These are phyloP conservation scores for Linum trigynum DNA, from an alignment of 345 rosid genomes.

Conservation along the genomic window DNA sequence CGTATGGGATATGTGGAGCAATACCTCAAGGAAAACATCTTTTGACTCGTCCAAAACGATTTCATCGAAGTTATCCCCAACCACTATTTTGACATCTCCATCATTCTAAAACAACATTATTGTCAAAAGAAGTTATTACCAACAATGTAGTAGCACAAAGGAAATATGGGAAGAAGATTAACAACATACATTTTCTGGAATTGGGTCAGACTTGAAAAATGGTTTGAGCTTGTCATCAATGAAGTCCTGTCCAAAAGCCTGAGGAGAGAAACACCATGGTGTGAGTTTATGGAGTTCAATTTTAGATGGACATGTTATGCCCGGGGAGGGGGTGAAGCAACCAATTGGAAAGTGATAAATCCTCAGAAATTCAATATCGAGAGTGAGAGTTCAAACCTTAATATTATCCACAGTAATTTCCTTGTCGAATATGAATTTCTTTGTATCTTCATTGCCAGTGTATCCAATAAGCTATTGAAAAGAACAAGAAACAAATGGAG, in stretches of 20 bases:
- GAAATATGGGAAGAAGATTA: neutral
- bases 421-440: constrained; percentile 54
- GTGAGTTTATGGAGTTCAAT: neutral
- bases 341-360: neutral
- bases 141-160: neutral
- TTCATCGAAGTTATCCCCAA: constrained; percentile 86
- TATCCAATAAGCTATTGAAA: constrained; percentile 61
- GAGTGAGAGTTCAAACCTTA: constrained; percentile 43
- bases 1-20: constrained; percentile 2
- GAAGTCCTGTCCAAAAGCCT: constrained; percentile 71
- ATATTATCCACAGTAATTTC: constrained; percentile 58
- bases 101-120: constrained; percentile 49
- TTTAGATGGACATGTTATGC: neutral
- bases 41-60: constrained; percentile 89
- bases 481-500: constrained; percentile 7
- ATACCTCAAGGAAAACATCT: constrained; percentile 96
- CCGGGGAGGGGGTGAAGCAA: too few species aligned
- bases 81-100: constrained; percentile 93
- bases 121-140: constrained; percentile 12
- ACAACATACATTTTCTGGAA: constrained; percentile 72
- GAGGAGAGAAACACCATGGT: constrained; percentile 8
- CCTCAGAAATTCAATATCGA: neutral
- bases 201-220: constrained; percentile 83
- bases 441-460: constrained; percentile 78
- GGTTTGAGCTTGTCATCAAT: constrained; percentile 78